Evolutionary conservation across 2,329 filamentous ascomycete species (phyloP).

Genomic region (Dothidotthia symphoricarpi): DNA sequence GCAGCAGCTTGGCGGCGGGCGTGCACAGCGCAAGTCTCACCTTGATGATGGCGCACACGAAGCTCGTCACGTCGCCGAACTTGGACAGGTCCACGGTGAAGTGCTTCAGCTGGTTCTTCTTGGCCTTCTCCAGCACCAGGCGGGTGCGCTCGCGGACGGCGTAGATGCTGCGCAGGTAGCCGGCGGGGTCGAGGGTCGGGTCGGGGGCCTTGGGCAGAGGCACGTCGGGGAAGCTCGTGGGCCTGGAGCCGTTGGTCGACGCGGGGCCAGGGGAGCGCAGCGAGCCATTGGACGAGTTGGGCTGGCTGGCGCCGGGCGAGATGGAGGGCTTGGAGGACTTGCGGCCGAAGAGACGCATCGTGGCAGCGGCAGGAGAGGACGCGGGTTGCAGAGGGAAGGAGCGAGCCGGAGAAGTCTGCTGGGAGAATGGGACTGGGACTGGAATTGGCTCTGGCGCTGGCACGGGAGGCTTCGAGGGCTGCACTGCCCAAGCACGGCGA

Average conservation of each 20-base stretch:
- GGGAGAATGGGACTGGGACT: constrained; percentile 2
- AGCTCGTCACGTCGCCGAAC: constrained; percentile 77
- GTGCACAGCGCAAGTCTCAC: constrained; percentile 56
- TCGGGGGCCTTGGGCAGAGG: constrained; percentile 83
- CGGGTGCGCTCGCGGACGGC: constrained; percentile 78
- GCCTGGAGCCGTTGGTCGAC: constrained; percentile 40
- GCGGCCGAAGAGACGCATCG: constrained; percentile 56
- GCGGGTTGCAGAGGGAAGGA: constrained; percentile 4
- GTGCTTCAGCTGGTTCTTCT: constrained; percentile 74
- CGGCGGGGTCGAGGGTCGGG: constrained; percentile 81
- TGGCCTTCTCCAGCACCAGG: constrained; percentile 73
- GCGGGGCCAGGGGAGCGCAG: constrained; percentile 51
- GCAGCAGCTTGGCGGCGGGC: too few relatives aligned
- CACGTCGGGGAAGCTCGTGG: constrained; percentile 64
- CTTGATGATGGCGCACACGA: constrained; percentile 94
- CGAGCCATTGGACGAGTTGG: constrained; percentile 49
- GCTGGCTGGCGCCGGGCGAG: constrained; percentile 39
- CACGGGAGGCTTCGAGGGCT: constrained; percentile 1
- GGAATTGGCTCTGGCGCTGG: background rate
- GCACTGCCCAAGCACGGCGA: constrained; percentile 5
- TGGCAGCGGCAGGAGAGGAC: constrained; percentile 10
- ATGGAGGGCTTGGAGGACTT: constrained; percentile 47
- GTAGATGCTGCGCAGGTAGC: constrained; percentile 85
- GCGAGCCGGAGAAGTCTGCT: constrained; percentile 4
- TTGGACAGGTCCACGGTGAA: constrained; percentile 87